Conservation (phyloP, 371 early-diverging fungal species). For the Apophysomyces sp. region DNA sequence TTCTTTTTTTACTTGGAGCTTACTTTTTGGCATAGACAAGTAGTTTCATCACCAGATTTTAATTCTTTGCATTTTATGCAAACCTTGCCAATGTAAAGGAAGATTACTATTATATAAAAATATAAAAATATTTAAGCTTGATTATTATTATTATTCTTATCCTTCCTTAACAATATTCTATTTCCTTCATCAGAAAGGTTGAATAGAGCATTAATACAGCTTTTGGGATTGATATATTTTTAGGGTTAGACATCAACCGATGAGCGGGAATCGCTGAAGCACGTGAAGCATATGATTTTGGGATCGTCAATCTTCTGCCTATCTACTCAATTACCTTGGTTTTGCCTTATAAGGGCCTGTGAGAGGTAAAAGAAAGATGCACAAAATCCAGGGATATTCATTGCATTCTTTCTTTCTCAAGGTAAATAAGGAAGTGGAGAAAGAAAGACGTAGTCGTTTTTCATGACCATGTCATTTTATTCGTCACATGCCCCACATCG, state of each 20-base stretch:
- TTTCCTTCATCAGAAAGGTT: too few relatives aligned
- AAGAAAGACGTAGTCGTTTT: background rate
- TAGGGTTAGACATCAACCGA: background rate
- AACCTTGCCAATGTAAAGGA: too few relatives aligned
- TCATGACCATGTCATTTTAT: background rate
- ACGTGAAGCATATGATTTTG: background rate
- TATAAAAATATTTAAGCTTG: too few relatives aligned
- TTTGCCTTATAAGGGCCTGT: background rate
- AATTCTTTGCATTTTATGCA: too few relatives aligned
- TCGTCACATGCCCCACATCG: background rate
- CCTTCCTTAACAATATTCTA: too few relatives aligned
- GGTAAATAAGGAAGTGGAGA: background rate
- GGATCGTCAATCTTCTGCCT: background rate
- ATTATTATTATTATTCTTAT: background rate
- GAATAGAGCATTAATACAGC: too few relatives aligned
- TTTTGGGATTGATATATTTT: background rate
- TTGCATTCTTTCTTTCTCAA: background rate
- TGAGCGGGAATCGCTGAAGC: background rate
- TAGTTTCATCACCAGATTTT: too few relatives aligned
- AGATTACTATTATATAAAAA: too few relatives aligned
- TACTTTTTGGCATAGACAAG: too few relatives aligned
- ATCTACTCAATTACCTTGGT: background rate
- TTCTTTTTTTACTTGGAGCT: background rate
- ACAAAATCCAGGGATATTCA: too few relatives aligned
- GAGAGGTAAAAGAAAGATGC: too few relatives aligned